Percentiles rank a stretch among this genome's conserved stretches.
Evolutionary conservation across 2,329 filamentous ascomycete genomes (phyloP).

Genomic region (Neonectria sp.): DNA sequence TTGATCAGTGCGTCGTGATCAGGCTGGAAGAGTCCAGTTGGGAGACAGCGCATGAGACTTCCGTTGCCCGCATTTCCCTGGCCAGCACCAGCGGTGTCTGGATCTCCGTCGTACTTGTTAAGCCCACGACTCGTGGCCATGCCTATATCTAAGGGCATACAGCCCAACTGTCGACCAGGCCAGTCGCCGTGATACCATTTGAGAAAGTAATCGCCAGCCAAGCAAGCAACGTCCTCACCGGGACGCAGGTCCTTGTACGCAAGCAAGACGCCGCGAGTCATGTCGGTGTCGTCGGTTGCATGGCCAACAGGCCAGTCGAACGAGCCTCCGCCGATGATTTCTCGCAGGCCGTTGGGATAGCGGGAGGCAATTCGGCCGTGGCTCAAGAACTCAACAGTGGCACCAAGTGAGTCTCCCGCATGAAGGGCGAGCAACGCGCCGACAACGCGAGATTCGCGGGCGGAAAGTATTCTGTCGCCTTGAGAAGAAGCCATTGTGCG

Average conservation of each 20-base stretch:
- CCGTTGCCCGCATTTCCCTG: slow-evolving; percentile 60
- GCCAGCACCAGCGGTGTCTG: slow-evolving; percentile 55
- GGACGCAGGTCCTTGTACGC: slow-evolving; percentile 54
- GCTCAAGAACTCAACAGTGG: slow-evolving; percentile 60
- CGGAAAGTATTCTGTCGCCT: slow-evolving; percentile 16
- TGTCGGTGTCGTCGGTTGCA: slow-evolving; percentile 65
- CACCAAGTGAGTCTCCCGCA: slow-evolving; percentile 63
- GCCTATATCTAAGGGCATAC: slow-evolving; percentile 57
- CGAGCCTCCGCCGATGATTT: slow-evolving; percentile 61
- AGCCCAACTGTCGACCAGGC: slow-evolving; percentile 55
- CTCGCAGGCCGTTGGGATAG: slow-evolving; percentile 57
- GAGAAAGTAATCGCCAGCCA: slow-evolving; percentile 57
- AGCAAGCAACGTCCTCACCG: slow-evolving; percentile 49
- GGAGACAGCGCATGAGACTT: slow-evolving; percentile 63
- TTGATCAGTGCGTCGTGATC: slow-evolving; percentile 45
- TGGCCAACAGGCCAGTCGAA: slow-evolving; percentile 60
- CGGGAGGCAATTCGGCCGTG: slow-evolving; percentile 51
- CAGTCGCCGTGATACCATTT: slow-evolving; percentile 60
- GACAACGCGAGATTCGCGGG: slow-evolving; percentile 50
- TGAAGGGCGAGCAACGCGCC: slow-evolving; percentile 64
- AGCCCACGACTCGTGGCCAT: slow-evolving; percentile 50
- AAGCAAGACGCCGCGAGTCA: slow-evolving; percentile 62
- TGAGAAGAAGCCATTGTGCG: slow-evolving; percentile 27
- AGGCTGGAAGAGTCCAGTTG: slow-evolving; percentile 58
- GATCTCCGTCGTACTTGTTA: slow-evolving; percentile 49